Conservation (phyloP, 306 rosid genomes). For the Oemleria cerasiformis region DNA sequence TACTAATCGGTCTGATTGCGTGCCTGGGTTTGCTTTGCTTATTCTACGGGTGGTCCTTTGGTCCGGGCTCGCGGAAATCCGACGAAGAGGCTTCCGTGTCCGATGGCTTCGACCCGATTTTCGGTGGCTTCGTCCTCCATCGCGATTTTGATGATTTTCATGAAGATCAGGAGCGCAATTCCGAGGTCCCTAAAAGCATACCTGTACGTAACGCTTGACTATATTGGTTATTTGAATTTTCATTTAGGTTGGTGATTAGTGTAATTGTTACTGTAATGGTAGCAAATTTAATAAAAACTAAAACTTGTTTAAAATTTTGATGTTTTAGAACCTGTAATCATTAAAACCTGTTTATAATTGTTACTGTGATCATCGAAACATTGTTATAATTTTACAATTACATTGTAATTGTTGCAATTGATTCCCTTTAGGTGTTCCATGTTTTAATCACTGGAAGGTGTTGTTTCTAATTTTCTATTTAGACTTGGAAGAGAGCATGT, state of each 20-base stretch:
- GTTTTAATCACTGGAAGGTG: too few species aligned
- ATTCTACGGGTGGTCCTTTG: constrained; percentile 42
- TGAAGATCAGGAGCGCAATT: constrained; percentile 29
- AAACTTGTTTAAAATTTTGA: too few species aligned
- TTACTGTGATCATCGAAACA: too few species aligned
- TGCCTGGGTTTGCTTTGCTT: constrained; percentile 44
- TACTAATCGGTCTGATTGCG: constrained; percentile 28
- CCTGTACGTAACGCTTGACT: constrained; percentile 33
- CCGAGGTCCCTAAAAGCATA: constrained; percentile 37
- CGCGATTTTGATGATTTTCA: constrained; percentile 35
- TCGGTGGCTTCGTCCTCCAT: constrained; percentile 16
- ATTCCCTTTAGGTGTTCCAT: too few species aligned
- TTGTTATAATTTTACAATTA: too few species aligned
- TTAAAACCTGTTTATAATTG: too few species aligned
- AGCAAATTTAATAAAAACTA: not conserved
- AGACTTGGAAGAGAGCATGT: too few species aligned
- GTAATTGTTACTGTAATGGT: not conserved
- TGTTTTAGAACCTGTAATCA: too few species aligned
- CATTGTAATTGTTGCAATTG: too few species aligned
- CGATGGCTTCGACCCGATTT: constrained; percentile 26
- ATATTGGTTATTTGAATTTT: not conserved
- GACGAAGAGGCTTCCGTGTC: constrained; percentile 24
- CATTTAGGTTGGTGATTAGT: not conserved
- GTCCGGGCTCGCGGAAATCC: constrained; percentile 49
- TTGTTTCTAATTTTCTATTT: too few species aligned